Evolutionary conservation across 176 grass and related monocot species (phyloP), one percentile per base, ranked within the genome.

Genomic region (Bromus sterilis): DNA sequence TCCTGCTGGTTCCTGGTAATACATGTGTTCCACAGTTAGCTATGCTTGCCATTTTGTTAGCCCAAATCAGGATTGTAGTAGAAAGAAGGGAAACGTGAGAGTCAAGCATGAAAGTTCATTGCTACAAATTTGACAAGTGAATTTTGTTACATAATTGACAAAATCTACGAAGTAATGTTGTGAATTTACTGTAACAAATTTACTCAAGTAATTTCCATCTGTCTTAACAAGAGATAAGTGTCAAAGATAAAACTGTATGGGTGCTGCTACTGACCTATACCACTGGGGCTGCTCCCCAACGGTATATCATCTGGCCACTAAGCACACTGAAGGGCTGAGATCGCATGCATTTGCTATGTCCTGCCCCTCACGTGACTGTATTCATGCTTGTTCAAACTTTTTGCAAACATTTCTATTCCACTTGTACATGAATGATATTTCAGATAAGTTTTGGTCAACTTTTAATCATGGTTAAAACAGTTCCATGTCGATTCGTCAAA

Each of bases 1-100:
- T 73, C 95, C 92, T 36, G 95, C 95, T 80, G 95, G 95, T 77
- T 95, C 89, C 39, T 98, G 95, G 95, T 97, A 97, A 81, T 73
- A 30, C 26, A 73, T 53, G 62, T 69, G 12, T 74, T 85, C 31
- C 61, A 40, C 49, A 69, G 76, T 76, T 89, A 41, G 28, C 72
- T 30, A 7, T 75, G 37, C 21, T 68, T 80, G 33, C 28, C 70
- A 37, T 73, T 83, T 11, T 78, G 42, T 56, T 65, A 43, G 43
- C 6, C 53, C 40, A 35, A 65, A 78, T 73, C 24, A 53, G 43
- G 56, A 65, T 64, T 78, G 9, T 77, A 37, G 30, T 58, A 67
- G 44, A n/a, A 62, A 51, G 44, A 48, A 31, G 26, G 66, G 15
- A 71, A 72, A 46, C 9, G 13, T 1, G 11, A 15, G 16, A 80